Evolutionary conservation across 441 rosid species (phyloP), one percentile per base, ranked within the genome.

Genomic region (Brassica hybrid): DNA sequence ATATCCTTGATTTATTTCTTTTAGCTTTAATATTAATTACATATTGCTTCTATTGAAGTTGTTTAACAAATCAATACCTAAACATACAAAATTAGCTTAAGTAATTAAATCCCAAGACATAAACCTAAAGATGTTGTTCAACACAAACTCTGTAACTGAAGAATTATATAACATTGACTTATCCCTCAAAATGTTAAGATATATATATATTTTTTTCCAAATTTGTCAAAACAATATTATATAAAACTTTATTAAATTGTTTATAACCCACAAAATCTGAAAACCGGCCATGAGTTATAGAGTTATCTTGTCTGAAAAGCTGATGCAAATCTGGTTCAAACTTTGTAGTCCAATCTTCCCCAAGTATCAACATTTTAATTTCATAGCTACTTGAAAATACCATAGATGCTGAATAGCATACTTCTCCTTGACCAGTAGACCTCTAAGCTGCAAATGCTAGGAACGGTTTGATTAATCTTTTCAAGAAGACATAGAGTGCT

Each of bases 311-410:
- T 38, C 71, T 65, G 68, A 76, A 71, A 59, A 30, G 63, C 86
- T 16, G 82, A 65, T 61, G 79, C 61, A 62, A 81, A 60, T 75
- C 72, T 78, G 60, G 78, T 81, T 86, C 90, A 38, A 83, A 83
- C 68, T 78, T 85, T 58, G 72, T 27, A 34, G 86, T 72, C 85
- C 88, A 83, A 67, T 81, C 84, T 75, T 71, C 84, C 30, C 86
- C 90, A 9, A 88, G 87, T 64, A 82, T 75, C 34, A 2, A 74
- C 38, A 80, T 88, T 80, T 45, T 27, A 5, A 27, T 5, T 27
- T 5, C 32, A 27, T 27, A 27, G 32, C 5, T 3, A 27, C 32
- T 27, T 4, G 32, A 27, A 27, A 27, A 27, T 27, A 27, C 32
- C 32, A 27, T 5, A 27, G 32, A 27, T 27, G 32, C 32, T 27